phyloP scores from a whole-genome alignment of 2,329 filamentous ascomycete genomes.

The Trichophyton verrucosum region DNA sequence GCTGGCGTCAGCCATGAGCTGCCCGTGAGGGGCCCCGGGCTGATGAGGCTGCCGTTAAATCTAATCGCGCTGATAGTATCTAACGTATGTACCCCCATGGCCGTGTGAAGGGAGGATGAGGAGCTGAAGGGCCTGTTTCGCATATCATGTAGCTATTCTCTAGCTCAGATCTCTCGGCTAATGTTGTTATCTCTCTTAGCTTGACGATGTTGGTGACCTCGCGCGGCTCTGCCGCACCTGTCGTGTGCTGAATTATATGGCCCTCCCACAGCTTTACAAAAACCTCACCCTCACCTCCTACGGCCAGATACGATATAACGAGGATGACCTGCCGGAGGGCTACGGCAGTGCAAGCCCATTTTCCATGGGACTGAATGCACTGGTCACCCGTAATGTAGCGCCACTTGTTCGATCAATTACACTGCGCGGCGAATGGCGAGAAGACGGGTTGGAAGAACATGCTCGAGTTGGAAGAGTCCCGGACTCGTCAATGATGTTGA shows the following conservation, averaged over 20 bases:
- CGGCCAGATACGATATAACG: conserved; percentile 44
- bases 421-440: conserved; percentile 46
- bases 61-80: conserved; percentile 46
- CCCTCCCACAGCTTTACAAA: conserved; percentile 48
- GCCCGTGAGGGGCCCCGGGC: conserved; percentile 15
- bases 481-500: conserved; percentile 53
- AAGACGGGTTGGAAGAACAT: conserved; percentile 46
- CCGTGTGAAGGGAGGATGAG: not conserved
- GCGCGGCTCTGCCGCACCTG: conserved; percentile 49
- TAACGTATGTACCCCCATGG: conserved; percentile 33
- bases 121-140: too few relatives aligned
- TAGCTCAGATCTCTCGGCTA: not conserved
- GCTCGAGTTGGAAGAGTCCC: conserved; percentile 46
- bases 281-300: conserved; percentile 46
- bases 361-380: conserved; percentile 49
- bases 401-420: conserved; percentile 42
- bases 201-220: conserved; percentile 47
- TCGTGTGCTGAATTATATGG: conserved; percentile 52
- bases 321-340: conserved; percentile 45
- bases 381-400: conserved; percentile 45
- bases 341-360: conserved; percentile 52
- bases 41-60: conserved; percentile 43
- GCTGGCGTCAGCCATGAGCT: conserved; percentile 12
- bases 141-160: too few relatives aligned
- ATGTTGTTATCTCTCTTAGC: conserved; percentile 23